Evolutionary conservation across 2,329 filamentous ascomycete genomes (phyloP).

Genomic region (Tolypocladium amazonense): DNA sequence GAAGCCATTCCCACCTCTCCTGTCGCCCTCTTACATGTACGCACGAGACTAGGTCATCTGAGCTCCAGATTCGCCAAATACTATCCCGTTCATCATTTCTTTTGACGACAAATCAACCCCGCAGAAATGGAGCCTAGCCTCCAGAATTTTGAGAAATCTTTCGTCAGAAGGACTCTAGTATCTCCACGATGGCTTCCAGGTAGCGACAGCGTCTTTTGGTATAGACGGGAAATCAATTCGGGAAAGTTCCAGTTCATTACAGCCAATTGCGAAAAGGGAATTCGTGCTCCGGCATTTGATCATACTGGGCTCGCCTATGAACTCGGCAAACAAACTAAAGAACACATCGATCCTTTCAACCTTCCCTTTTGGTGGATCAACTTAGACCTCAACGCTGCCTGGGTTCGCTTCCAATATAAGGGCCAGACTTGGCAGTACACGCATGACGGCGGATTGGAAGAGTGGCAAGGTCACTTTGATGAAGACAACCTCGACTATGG

Average conservation of each 20-base stretch:
- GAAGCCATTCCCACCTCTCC: too few relatives aligned
- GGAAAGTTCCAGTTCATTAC: slow-evolving; percentile 11
- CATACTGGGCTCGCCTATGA: slow-evolving; percentile 10
- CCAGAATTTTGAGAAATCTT: neutral
- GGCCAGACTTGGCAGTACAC: slow-evolving; percentile 10
- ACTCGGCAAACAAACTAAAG: slow-evolving; percentile 4
- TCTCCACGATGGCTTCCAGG: slow-evolving; percentile 12
- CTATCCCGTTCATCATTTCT: too few relatives aligned
- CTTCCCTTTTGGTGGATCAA: slow-evolving; percentile 15
- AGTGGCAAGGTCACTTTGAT: slow-evolving; percentile 9
- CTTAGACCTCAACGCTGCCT: slow-evolving; percentile 3
- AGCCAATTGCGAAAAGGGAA: slow-evolving; percentile 8
- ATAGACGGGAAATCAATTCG: slow-evolving; percentile 5
- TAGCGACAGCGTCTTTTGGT: slow-evolving; percentile 13
- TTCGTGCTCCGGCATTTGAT: slow-evolving; percentile 9
- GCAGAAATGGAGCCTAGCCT: neutral
- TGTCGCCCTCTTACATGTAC: neutral
- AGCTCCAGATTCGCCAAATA: too few relatives aligned
- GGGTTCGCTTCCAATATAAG: slow-evolving; percentile 8
- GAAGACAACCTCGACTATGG: neutral
- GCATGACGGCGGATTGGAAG: slow-evolving; percentile 4
- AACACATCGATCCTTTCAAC: slow-evolving; percentile 2
- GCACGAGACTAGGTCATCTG: too few relatives aligned
- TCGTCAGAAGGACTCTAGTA: slow-evolving; percentile 7
- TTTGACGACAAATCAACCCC: neutral